Evolutionary conservation across 2,329 filamentous ascomycete genomes (phyloP), one percentile per base, ranked within the genome.

Genomic region (Massarina eburnea): DNA sequence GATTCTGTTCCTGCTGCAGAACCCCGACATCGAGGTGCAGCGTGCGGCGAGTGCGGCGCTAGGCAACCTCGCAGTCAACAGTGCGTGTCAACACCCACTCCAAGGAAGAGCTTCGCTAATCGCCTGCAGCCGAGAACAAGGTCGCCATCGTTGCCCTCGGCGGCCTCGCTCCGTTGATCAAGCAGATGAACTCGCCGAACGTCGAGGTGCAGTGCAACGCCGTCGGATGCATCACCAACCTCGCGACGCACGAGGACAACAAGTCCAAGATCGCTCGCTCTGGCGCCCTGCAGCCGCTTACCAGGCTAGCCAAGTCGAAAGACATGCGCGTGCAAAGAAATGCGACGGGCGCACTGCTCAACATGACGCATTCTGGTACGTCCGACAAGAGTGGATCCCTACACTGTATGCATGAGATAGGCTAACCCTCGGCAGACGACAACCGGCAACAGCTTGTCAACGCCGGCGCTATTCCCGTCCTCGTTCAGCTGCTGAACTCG

Each of bases 131-230:
- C 58, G 91, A 96, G 70, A 99, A 99, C 80, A 99, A 99, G 73
- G 91, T 97, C 51, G 79, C 92, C 56, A 99, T 99, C 62, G 94
- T 99, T 51, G 83, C 90, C 55, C 83, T 99, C 14, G 91, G 91
- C 47, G 94, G 94, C 20, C 81, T 99, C 49, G 85, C 85, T 42
- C 92, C 94, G 42, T 80, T 99, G 49, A 99, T 97, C 73, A 87
- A 89, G 56, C 94, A 99, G 74, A 99, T 99, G 94, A 90, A 95
- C 75, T 97, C 92, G 45, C 83, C 87, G 37, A 99, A 99, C 62
- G 94, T 99, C 58, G 94, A 99, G 71, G 94, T 99, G 20, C 94
- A 99, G 73, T 99, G 94, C 78, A 99, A 99, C 71, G 94, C 94
- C 34, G 94, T 99, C 50, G 94, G 94, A 41, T 99, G 94, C 76